These are phyloP conservation scores for Emmonsiellopsis sp. DNA, from an alignment of 2,329 filamentous ascomycete genomes.

Conservation along the genomic window DNA sequence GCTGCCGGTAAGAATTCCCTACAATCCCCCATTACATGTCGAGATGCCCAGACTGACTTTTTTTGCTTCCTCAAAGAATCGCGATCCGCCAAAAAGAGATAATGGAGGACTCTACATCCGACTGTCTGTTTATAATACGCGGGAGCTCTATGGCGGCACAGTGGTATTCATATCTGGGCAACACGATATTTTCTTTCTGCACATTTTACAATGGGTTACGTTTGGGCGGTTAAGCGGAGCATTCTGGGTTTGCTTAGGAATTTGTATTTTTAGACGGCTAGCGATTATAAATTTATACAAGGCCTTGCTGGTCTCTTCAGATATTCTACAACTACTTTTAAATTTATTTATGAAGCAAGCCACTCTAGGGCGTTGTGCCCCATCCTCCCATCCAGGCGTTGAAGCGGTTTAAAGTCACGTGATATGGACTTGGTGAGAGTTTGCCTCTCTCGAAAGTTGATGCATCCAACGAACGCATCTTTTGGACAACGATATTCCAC, in stretches of 20 bases:
- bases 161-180: background rate
- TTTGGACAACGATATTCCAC: no score
- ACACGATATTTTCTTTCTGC: background rate
- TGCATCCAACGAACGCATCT: no score
- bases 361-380: no score
- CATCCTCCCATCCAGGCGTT: no score
- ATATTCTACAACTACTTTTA: background rate
- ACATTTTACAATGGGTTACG: background rate
- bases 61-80: slow-evolving; percentile 7
- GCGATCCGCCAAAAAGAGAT: slow-evolving; percentile 9
- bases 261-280: slow-evolving; percentile 1
- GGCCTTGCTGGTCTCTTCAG: background rate
- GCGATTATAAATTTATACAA: background rate
- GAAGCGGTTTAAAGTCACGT: no score
- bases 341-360: no score
- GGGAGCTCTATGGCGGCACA: background rate
- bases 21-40: background rate
- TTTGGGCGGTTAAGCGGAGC: background rate
- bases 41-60: background rate
- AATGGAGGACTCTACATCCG: background rate
- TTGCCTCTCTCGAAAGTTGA: no score
- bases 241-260: background rate
- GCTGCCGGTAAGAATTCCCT: slow-evolving; percentile 19
- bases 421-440: no score
- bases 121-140: background rate